Evolutionary conservation across 176 grass and related monocot species (phyloP).

Genomic region (Poa annua): DNA sequence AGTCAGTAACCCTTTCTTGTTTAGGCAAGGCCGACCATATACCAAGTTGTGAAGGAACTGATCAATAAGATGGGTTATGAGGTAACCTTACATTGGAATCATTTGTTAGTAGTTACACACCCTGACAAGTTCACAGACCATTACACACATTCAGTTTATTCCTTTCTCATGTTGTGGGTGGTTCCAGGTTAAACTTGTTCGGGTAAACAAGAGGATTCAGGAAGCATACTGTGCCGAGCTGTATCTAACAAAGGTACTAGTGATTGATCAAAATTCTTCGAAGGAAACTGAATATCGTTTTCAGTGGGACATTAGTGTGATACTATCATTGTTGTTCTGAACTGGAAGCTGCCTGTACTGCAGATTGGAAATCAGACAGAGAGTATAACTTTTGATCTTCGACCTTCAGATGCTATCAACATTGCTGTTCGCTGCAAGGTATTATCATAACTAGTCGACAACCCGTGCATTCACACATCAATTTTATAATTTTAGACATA

Average conservation of each 20-base stretch:
- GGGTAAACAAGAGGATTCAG: constrained; percentile 86
- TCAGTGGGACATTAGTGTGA: background rate
- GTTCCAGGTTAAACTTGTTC: constrained; percentile 79
- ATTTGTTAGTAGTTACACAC: constrained; percentile 1
- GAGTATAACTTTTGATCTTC: constrained; percentile 72
- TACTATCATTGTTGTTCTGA: constrained; percentile 33
- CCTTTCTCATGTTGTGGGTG: constrained; percentile 5
- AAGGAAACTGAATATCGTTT: constrained; percentile 20
- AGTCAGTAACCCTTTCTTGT: constrained; percentile 25
- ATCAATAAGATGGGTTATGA: constrained; percentile 86
- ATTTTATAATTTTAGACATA: too few species aligned
- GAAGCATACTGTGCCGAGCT: constrained; percentile 95
- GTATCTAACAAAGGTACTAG: constrained; percentile 71
- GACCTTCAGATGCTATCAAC: constrained; percentile 95
- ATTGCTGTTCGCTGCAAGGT: constrained; percentile 98
- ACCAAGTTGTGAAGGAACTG: constrained; percentile 90
- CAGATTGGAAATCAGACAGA: constrained; percentile 77
- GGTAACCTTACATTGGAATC: constrained; percentile 46
- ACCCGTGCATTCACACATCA: too few species aligned
- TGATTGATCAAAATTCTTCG: background rate
- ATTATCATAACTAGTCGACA: background rate
- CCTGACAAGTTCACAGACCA: background rate
- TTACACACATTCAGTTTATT: background rate
- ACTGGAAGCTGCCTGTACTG: constrained; percentile 19
- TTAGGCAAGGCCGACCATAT: constrained; percentile 86